These are phyloP conservation scores for Phytophthora sansomeana DNA, from an alignment of 352 stramenopile species.

Conservation along the genomic window DNA sequence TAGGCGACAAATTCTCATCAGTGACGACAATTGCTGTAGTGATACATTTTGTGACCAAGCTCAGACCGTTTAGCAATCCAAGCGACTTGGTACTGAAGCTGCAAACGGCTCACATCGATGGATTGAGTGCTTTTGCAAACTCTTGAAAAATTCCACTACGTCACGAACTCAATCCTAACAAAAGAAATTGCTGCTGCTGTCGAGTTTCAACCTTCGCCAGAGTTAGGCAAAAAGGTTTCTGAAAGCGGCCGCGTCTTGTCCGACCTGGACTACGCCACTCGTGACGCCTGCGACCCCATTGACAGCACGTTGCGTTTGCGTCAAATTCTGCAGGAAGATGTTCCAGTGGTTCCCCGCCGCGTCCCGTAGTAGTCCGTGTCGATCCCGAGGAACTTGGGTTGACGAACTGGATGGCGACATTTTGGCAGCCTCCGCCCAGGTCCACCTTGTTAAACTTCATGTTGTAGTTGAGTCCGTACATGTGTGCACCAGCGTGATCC, in stretches of 20 bases:
- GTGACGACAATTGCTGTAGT: too few species aligned
- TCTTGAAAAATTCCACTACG: too few species aligned
- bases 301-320: background rate
- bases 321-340: background rate
- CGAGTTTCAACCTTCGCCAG: background rate
- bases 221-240: background rate
- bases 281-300: background rate
- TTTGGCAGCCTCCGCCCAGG: background rate
- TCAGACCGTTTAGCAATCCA: too few species aligned
- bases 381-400: background rate
- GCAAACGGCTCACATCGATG: too few species aligned
- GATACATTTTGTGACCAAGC: too few species aligned
- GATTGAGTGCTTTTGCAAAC: too few species aligned
- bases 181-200: too few species aligned
- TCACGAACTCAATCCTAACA: too few species aligned
- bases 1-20: too few species aligned
- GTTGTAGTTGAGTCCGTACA: background rate
- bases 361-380: background rate
- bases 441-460: background rate
- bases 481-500: background rate
- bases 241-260: background rate
- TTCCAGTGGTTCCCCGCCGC: background rate
- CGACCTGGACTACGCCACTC: background rate
- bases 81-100: too few species aligned
- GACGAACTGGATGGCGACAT: background rate